phyloP scores from a whole-genome alignment of 305 asterid species.

The Nicotiana rustica region DNA sequence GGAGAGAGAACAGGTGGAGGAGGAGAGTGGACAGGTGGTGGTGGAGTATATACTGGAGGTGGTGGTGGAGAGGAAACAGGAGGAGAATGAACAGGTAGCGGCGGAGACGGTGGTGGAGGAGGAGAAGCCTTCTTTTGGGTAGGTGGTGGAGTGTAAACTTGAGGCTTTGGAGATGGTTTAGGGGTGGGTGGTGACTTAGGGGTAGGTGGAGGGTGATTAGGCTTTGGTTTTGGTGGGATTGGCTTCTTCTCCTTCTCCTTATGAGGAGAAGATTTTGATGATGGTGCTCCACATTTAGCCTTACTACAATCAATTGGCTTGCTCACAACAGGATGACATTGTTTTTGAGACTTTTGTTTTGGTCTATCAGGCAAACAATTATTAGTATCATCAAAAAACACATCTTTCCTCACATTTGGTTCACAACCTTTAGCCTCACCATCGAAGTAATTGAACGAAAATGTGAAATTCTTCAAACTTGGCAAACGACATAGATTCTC shows the following conservation, averaged over 20 bases:
- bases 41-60: no score
- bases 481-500: slow-evolving; percentile 61
- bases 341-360: slow-evolving; percentile 40
- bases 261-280: neutral
- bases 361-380: slow-evolving; percentile 47
- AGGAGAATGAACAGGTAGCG: neutral
- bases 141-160: neutral
- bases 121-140: slow-evolving; percentile 1
- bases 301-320: slow-evolving; percentile 47
- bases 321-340: slow-evolving; percentile 43
- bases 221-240: slow-evolving; percentile 24
- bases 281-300: slow-evolving; percentile 32
- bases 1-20: no score
- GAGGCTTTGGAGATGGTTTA: neutral
- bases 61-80: neutral
- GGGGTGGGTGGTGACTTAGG: slow-evolving; percentile 1
- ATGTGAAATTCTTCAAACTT: slow-evolving; percentile 55
- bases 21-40: no score
- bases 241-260: neutral
- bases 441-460: slow-evolving; percentile 65
- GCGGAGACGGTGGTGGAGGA: neutral
- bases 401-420: slow-evolving; percentile 5
- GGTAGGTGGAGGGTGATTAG: neutral
- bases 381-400: slow-evolving; percentile 36
- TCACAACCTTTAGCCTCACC: slow-evolving; percentile 45